Evolutionary conservation across 148 eudicot genomes (phyloP), one percentile per base, ranked within the genome.

Genomic region (Suaeda aralocaspica): DNA sequence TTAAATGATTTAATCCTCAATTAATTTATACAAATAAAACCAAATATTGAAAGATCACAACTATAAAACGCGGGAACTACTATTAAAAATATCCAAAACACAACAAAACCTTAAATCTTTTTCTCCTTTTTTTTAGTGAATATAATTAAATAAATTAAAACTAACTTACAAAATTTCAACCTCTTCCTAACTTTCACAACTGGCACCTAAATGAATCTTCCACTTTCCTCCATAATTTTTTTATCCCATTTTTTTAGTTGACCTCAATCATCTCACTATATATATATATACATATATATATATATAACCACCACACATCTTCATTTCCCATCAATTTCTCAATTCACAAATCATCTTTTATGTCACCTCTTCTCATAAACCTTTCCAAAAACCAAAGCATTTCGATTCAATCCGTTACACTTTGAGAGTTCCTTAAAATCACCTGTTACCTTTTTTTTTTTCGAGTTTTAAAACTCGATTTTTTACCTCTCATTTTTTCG

Each of bases 1-100:
- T 25, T 6, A 69, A 16, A 46, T 9, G 8, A 21, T 25, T 21
- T 41, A 42, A 63, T 33, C 49, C 5, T 0, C 64, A 53, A 53
- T 31, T 11, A n/a, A 39, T 44, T 62, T 12, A 24, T 3, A 31
- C 16, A 62, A 18, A 9, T 5, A 36, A 21, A 56, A 46, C 22
- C 36, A 64, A 70, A 28, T 33, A 70, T 63, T 76, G 12, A 70
- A 58, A 15, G 42, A 70, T 76, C 52, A 70, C 79, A 76, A 70
- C 79, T 70, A 57, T 21, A 71, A 64, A 71, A 77, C 76, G 80
- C 80, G 80, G 72, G 2, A 77, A 59, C 39, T 42, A 67, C 50
- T 9, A 42, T 31, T 11, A 34, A 12, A 52, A 49, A 36, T 9
- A 48, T 25, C 19, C 34, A 18, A 18, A 36, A n/a, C 18, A 36